A percentile compares a stretch with the other conserved stretches of the same genome.
Conservation (phyloP, 306 rosid genomes). For the Malus fusca region DNA sequence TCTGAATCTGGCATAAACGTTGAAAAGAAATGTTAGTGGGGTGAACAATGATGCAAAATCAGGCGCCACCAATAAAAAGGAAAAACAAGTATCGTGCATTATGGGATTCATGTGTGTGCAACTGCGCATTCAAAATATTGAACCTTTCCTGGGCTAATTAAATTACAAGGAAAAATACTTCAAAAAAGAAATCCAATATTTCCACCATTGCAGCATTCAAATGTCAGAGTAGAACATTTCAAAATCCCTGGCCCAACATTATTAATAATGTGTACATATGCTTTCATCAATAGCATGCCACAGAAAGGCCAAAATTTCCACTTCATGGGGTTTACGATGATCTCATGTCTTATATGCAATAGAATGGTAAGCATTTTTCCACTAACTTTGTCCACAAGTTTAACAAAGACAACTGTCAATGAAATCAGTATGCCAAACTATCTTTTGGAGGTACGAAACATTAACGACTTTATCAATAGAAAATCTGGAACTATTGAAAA, state of each 20-base stretch:
- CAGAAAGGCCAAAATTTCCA: neutral
- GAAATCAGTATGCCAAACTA: neutral
- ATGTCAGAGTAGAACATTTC: neutral
- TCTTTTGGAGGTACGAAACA: neutral
- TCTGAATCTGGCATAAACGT: slow-evolving; percentile 45
- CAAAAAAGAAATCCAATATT: neutral
- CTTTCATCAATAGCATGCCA: neutral
- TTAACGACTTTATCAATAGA: neutral
- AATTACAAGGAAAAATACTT: neutral
- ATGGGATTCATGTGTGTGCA: neutral
- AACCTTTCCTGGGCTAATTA: neutral
- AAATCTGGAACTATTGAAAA: neutral
- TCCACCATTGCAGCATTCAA: neutral
- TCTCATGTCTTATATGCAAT: neutral
- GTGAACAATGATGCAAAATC: neutral
- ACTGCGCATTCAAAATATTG: neutral
- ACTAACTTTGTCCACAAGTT: neutral
- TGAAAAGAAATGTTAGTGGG: neutral
- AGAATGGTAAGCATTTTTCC: neutral
- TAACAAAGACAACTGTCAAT: neutral
- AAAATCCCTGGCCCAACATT: neutral
- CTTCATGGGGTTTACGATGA: neutral
- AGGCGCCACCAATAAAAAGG: neutral
- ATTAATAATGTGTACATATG: neutral
- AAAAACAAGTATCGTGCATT: neutral